Base-by-base conservation (phyloP, 2,329 filamentous ascomycete species). In the Stromatinia cepivora region DNA sequence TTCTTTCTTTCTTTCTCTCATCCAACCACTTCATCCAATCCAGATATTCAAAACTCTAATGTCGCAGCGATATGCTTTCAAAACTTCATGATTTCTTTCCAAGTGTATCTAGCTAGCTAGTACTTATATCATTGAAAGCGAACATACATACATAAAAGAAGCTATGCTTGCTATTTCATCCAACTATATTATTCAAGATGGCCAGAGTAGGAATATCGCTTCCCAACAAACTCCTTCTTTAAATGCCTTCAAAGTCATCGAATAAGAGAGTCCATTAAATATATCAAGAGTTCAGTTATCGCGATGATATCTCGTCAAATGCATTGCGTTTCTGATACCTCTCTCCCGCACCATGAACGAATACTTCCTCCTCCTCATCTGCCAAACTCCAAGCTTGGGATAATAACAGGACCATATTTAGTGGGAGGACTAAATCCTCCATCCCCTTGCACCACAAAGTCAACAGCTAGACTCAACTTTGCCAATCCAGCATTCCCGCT, bases 361-460 rank as follows among this genome's bases (percentile, higher is more conserved):
- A n/a, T 34, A 25, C 22, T 50, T 69, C 59, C 59, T 45, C 45
- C 46, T 62, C 25, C 22, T 36, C 48, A 65, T 75, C 87, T 82
- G 28, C 91, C 91, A 82, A 88, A 90, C 79, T 94, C 92, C 72
- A 94, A 81, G 80, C 90, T 93, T 52, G 95, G 95, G 75, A 99
- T 89, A 80, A 98, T 94, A 22, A 99, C 95, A 15, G 95, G 95
- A 0, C 95, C 95, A 79, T 97, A 99, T 82, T 99, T 99, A 74
- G 95, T 94, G 61, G 95, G 92, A 73, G 87, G 85, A 52, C 88
- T 91, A 79, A 91, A 94, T 0, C 88, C 87, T 0, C 92, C 91
- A 75, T 97, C 94, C 1, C 92, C 93, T 81, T 99, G 95, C 31
- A 99, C 94, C 80, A 99, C 92, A 79, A 97, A 99, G 80, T 99